These are phyloP conservation scores for Moelleriella libera DNA, from an alignment of 2,329 filamentous ascomycete genomes.

Conservation along the genomic window DNA sequence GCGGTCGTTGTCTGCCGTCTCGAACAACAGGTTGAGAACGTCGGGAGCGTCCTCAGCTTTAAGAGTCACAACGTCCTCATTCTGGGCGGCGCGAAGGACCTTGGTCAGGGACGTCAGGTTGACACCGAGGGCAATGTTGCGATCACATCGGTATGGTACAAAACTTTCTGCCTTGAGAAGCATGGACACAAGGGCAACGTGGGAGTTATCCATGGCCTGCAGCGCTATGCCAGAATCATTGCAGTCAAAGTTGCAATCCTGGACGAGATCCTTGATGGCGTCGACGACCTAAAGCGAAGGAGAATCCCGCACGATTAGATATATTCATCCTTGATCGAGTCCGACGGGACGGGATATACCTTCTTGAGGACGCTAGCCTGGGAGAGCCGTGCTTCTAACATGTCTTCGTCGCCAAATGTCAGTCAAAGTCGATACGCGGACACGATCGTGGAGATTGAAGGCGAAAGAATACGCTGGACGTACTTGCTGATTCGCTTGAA, in stretches of 20 bases:
- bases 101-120: constrained; percentile 95
- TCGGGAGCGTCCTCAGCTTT: constrained; percentile 97
- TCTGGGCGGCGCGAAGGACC: constrained; percentile 86
- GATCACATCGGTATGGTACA: constrained; percentile 92
- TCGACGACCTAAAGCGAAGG: constrained; percentile 62
- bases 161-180: constrained; percentile 93
- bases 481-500: not conserved
- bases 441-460: not conserved
- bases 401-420: constrained; percentile 21
- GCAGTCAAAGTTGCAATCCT: constrained; percentile 99
- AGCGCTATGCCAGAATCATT: constrained; percentile 98
- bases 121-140: constrained; percentile 95
- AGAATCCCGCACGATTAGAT: too few species aligned
- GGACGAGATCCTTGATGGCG: constrained; percentile 96
- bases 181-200: constrained; percentile 98
- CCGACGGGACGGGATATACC: constrained; percentile 32
- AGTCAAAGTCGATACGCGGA: not conserved
- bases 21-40: constrained; percentile 88
- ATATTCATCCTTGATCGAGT: too few species aligned
- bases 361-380: constrained; percentile 93
- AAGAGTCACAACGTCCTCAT: constrained; percentile 86
- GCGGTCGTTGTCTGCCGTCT: constrained; percentile 76
- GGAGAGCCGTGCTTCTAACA: constrained; percentile 96
- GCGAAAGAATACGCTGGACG: not conserved
- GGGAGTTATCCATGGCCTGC: constrained; percentile 99